Base-by-base conservation (phyloP, 1,139 yeast species). In the Candida glucosophila region DNA sequence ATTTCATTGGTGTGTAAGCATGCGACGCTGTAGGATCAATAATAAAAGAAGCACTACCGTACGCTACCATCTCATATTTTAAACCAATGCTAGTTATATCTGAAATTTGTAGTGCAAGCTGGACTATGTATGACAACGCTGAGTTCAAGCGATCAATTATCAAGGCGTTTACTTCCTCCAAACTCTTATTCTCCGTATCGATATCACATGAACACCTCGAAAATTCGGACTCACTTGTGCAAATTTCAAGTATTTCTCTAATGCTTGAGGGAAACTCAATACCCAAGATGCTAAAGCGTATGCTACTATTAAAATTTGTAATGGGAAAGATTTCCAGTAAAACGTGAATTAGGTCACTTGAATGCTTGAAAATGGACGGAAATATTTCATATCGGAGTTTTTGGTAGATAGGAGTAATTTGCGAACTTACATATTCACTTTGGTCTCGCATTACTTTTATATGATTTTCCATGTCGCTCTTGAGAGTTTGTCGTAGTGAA, bases 211-310 rank as follows among this genome's bases (percentile, higher is more conserved):
- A n/a, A n/a, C n/a, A n/a, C n/a, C n/a, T n/a, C n/a, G n/a, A n/a
- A n/a, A n/a, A n/a, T n/a, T n/a, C n/a, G n/a, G n/a, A n/a, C n/a
- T n/a, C n/a, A n/a, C n/a, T n/a, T n/a, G n/a, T n/a, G 30, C 66
- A 53, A 3, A 43, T 37, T 5, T 47, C 39, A 13, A 59, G 40
- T 9, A 62, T 29, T 14, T 54, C 58, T 19, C 44, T 46, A 14
- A 52, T 47, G 24, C 47, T 46, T 5, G 49, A 32, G 1, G 69
- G 69, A 26, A 62, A 58, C 28, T 58, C 60, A 3, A 60, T 35
- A 0, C 60, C 66, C 35, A 49, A 27, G 2, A 64, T 58, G 15
- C 46, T 39, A 31, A 59, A 54, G n/a, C 41, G 41, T 11, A 46
- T 40, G 5, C 52, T 29, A 21, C 41, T 37, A 15, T 41, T 38